Percentiles rank a stretch among this genome's conserved stretches.
These are phyloP conservation scores for Sporothrix variecibatus DNA, from an alignment of 2,329 filamentous ascomycete species.

Conservation along the genomic window DNA sequence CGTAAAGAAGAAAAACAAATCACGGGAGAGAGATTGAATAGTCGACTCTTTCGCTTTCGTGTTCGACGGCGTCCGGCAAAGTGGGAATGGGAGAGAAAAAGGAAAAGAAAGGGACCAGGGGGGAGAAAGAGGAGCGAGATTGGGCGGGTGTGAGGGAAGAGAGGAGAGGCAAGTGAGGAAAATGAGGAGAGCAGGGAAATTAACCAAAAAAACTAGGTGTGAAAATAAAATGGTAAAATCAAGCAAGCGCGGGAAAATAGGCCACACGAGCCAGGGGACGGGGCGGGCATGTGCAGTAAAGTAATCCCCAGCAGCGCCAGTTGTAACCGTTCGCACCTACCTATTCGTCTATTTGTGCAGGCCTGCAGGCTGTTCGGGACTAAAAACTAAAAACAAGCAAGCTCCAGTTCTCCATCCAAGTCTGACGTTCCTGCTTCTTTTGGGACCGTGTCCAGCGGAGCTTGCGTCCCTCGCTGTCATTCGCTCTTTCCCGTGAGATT, in stretches of 20 bases:
- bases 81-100: constrained; percentile 1
- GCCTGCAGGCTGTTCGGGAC: constrained; percentile 1
- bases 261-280: constrained; percentile 4
- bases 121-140: constrained; percentile 3
- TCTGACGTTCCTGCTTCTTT: constrained; percentile 16
- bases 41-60: constrained; percentile 15
- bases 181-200: constrained; percentile 24
- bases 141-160: constrained; percentile 2
- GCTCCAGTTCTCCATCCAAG: constrained; percentile 2
- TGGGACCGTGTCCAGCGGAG: not conserved
- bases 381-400: not conserved
- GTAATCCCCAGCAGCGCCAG: constrained; percentile 10
- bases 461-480: not conserved
- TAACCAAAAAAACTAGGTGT: constrained; percentile 14
- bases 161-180: not conserved
- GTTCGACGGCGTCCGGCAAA: constrained; percentile 15
- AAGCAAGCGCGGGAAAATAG: constrained; percentile 20
- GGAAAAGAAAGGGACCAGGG: not conserved
- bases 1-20: not conserved
- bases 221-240: constrained; percentile 19
- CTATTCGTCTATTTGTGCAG: not conserved
- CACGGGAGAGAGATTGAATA: constrained; percentile 3
- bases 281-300: constrained; percentile 17
- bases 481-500: constrained; percentile 4
- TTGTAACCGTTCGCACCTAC: not conserved